Evolutionary conservation across 805 yeast genomes (phyloP), one percentile per base, ranked within the genome.

Genomic region (Kodamaea neixiangensis): DNA sequence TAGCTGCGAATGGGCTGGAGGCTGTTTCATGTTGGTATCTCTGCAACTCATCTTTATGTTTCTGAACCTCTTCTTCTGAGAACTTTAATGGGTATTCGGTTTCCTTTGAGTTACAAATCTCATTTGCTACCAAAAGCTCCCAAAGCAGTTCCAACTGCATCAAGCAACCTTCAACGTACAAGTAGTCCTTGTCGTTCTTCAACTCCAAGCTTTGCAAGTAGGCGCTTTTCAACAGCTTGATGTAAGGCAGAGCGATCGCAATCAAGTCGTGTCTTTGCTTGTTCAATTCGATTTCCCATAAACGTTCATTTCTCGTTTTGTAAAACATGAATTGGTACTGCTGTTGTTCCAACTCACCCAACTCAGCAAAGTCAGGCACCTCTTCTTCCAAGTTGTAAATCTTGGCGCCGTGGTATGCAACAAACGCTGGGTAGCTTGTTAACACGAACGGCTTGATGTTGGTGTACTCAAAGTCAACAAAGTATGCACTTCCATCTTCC

Each of bases 231-330:
- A 87, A 73, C 53, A 83, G 72, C 71, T 92, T 93, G 54, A 87
- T 74, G 29, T 97, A 97, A 1, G 94, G 88, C 7, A 89, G 83
- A 56, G 90, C 91, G 19, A 93, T 83, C 10, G 88, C 87, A 56
- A 93, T 82, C 54, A 92, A 77, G 41, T 83, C 81, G 55, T 83
- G 85, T 50, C 80, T 75, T 42, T 77, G 77, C 44, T 81, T 79
- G 61, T 87, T 89, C 58, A 92, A 75, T 20, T 85, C 80, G 53
- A 80, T 70, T 69, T 93, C 98, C 92, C 96, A 93, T 51, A 87
- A 69, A 59, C 87, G 85, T 69, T 93, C 96, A 66, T 92, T 90
- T 76, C 97, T 85, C 4, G 98, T 92, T 69, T 93, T 84, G 60
- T 84, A 84, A 68, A 85, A 85, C 85, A 93, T 89, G 71, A 87